Percentiles rank a stretch among this genome's conserved stretches.
Evolutionary conservation across 2,329 filamentous ascomycete genomes (phyloP).

Genomic region (Calycina herbarum): DNA sequence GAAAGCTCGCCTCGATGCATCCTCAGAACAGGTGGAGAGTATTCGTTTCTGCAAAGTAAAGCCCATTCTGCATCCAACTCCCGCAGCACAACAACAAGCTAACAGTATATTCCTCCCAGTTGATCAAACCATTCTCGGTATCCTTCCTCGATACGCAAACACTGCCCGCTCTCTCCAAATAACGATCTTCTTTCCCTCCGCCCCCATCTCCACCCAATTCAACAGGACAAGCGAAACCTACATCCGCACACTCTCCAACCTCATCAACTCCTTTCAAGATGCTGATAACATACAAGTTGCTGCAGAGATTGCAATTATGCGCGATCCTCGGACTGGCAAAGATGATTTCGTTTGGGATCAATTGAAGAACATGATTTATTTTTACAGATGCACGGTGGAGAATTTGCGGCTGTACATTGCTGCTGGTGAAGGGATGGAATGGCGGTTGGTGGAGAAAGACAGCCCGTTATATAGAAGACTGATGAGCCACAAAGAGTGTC

Average conservation of each 20-base stretch:
- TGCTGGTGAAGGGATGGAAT: not conserved
- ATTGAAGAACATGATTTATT: not conserved
- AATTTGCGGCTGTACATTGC: not conserved
- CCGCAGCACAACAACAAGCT: not conserved
- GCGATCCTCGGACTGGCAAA: not conserved
- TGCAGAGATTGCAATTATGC: not conserved
- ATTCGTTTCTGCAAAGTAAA: not conserved
- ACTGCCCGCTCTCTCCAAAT: not conserved
- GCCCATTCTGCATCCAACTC: not conserved
- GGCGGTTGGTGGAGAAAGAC: not conserved
- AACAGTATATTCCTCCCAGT: not conserved
- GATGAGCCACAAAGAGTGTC: not conserved
- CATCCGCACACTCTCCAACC: not conserved
- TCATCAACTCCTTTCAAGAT: not conserved
- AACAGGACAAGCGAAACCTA: not conserved
- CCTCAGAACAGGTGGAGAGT: not conserved
- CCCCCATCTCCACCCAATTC: not conserved
- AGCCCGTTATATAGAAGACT: not conserved
- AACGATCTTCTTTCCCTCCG: not conserved
- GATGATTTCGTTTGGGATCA: conserved; percentile 1
- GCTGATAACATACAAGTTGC: not conserved
- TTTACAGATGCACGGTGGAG: not conserved
- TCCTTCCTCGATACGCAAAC: not conserved
- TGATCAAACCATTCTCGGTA: not conserved
- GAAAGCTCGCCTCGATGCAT: not conserved